Conservation (phyloP, 2,329 filamentous ascomycete genomes). For the Scytalidium sp. region DNA sequence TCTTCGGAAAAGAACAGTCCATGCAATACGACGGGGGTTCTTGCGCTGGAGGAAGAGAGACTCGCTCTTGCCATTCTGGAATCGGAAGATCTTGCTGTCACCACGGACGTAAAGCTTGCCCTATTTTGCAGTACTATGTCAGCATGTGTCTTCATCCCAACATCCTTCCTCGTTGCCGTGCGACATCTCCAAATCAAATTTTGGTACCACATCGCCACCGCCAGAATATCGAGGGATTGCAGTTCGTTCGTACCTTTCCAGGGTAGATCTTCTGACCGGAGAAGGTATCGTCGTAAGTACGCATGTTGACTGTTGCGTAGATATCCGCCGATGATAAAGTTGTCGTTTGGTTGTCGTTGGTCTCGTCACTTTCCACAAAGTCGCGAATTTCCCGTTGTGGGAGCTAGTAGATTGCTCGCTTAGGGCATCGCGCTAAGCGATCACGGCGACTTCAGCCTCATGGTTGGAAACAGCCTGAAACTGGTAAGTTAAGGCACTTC, state of each 20-base stretch:
- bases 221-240: not conserved
- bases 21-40: constrained; percentile 99
- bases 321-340: constrained; percentile 20
- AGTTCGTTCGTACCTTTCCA: constrained; percentile 62
- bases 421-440: constrained; percentile 10
- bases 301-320: constrained; percentile 26
- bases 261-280: constrained; percentile 77
- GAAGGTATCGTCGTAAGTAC: constrained; percentile 71
- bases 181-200: not conserved
- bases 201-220: not conserved
- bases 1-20: constrained; percentile 97
- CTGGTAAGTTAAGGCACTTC: not conserved
- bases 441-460: not conserved
- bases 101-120: constrained; percentile 99
- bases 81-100: constrained; percentile 99
- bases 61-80: constrained; percentile 99
- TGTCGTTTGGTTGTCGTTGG: constrained; percentile 21
- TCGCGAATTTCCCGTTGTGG: constrained; percentile 9
- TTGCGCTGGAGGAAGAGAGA: constrained; percentile 99
- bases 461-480: no score
- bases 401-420: not conserved
- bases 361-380: constrained; percentile 8
- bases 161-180: constrained; percentile 1
- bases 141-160: constrained; percentile 16
- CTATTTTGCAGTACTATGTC: constrained; percentile 46